phyloP scores from a whole-genome alignment of 768 basidiomycete genomes.

The Crepidotus variabilis region DNA sequence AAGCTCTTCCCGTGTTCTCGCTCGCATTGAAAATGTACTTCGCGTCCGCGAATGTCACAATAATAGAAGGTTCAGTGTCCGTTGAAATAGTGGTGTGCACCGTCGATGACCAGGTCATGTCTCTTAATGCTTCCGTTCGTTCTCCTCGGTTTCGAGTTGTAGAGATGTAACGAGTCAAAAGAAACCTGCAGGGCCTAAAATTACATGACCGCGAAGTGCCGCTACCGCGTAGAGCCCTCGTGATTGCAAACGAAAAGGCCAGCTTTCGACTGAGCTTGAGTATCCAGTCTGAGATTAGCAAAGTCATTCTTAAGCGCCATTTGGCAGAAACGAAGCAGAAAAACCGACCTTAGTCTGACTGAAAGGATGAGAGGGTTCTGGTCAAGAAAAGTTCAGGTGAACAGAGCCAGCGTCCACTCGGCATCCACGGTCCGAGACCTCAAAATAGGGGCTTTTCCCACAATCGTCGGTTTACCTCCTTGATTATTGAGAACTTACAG shows the following conservation, averaged over 20 bases:
- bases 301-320: not conserved
- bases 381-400: not conserved
- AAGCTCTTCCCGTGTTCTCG: slow-evolving; percentile 75
- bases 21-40: slow-evolving; percentile 89
- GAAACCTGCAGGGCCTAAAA: not conserved
- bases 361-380: not conserved
- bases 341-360: not conserved
- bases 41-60: slow-evolving; percentile 70
- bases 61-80: slow-evolving; percentile 79
- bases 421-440: not conserved
- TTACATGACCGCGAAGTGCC: slow-evolving; percentile 2
- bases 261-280: not conserved
- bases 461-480: not conserved
- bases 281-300: not conserved
- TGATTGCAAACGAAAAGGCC: slow-evolving; percentile 3
- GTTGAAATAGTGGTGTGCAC: slow-evolving; percentile 56
- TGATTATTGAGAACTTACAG: too few relatives aligned
- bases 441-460: not conserved
- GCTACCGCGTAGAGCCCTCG: not conserved
- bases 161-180: not conserved
- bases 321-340: not conserved
- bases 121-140: slow-evolving; percentile 1
- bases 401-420: not conserved
- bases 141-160: not conserved
- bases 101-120: slow-evolving; percentile 57